Evolutionary conservation across 345 rosid species (phyloP).

Genomic region (Toxicodendron radicans): DNA sequence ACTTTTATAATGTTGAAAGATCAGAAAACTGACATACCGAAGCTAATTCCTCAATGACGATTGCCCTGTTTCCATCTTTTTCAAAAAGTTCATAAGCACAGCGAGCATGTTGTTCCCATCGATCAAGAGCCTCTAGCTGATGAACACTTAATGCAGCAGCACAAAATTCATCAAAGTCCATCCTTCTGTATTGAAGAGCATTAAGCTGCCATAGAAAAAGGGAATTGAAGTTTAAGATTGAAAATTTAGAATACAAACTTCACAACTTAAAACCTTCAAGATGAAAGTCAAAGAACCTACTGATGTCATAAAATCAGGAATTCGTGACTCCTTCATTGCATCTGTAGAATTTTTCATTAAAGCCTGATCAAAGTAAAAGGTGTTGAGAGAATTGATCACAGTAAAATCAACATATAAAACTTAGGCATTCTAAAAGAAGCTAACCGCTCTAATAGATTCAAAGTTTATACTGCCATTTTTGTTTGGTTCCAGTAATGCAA

Average conservation of each 20-base stretch:
- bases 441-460: constrained; percentile 69
- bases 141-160: constrained; percentile 88
- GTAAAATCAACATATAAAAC: constrained; percentile 10
- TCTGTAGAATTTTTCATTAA: constrained; percentile 85
- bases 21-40: constrained; percentile 51
- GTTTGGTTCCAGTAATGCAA: constrained; percentile 78
- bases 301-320: constrained; percentile 82
- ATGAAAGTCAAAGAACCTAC: constrained; percentile 39
- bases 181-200: constrained; percentile 80
- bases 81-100: constrained; percentile 93
- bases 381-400: constrained; percentile 18
- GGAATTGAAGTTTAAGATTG: constrained; percentile 10
- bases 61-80: constrained; percentile 89
- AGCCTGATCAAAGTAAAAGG: constrained; percentile 49
- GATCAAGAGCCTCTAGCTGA: constrained; percentile 93
- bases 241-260: constrained; percentile 5
- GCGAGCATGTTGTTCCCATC: constrained; percentile 91
- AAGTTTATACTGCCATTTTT: constrained; percentile 74
- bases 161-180: constrained; percentile 94
- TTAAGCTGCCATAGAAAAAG: constrained; percentile 52
- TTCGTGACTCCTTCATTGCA: constrained; percentile 87
- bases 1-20: background rate
- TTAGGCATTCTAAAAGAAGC: constrained; percentile 18
- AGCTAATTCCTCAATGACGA: constrained; percentile 87
- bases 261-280: background rate